Base-by-base conservation (phyloP, 345 rosid genomes). In the Eucalyptus polybractea region DNA sequence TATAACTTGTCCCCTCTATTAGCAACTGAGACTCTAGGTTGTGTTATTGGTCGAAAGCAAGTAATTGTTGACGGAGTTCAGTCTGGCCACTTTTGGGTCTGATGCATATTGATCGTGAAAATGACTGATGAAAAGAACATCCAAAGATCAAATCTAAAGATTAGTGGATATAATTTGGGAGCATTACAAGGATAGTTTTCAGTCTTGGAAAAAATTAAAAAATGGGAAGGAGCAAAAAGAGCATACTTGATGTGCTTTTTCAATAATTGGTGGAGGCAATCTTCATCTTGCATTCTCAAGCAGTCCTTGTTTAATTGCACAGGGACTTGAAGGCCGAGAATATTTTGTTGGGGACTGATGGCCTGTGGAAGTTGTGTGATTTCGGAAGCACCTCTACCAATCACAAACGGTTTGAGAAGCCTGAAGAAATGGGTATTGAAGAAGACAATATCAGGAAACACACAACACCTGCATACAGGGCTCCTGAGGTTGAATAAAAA, bases 251-350 rank as follows among this genome's bases (percentile, higher is more conserved):
- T 76, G 47, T 76, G 85, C 29, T 40, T 76, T 76, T 76, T 40
- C 85, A 19, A 40, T 76, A 54, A 54, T 87, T 51, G 47, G 56
- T 87, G 45, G 45, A 54, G 25, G 37, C 67, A 87, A 53, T 16
- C 29, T 87, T 87, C 88, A 50, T 60, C 45, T 87, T 40, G 85
- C 47, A 40, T 76, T 76, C 47, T 76, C 42, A 40, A 40, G 85
- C 3, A 19, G 13, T 76, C 85, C 47, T 76, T 21, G 85, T 40
- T 76, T 76, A 21, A 76, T 76, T 76, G 85, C 85, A 72, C 94
- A 97, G 99, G 92, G 99, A 98, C 92, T 94, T 98, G 96, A 98
- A 98, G 94, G 97, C 97, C 53, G 99, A 97, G 94, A 98, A 98
- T 92, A 93, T 98, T 93, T 93, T 98, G 53, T 87, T 95, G 91